A percentile compares a stretch with the other conserved stretches of the same genome.
These are phyloP conservation scores for Durio zibethinus DNA, from an alignment of 345 rosid species.

Conservation along the genomic window DNA sequence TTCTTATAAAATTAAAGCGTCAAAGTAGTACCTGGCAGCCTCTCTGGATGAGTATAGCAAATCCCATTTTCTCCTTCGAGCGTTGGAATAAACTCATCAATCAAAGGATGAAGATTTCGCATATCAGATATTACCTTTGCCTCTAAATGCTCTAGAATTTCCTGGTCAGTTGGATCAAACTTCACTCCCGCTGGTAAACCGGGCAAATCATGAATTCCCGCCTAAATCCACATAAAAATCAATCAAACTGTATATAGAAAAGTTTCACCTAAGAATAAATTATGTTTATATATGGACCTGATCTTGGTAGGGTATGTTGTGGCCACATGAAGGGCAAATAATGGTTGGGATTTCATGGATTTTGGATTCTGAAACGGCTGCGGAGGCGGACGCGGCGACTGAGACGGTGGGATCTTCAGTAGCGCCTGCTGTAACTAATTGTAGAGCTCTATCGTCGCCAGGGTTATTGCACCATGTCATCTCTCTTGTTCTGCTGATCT, in stretches of 20 bases:
- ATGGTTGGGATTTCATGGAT: slow-evolving; percentile 19
- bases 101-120: slow-evolving; percentile 71
- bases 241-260: too few species aligned
- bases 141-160: slow-evolving; percentile 78
- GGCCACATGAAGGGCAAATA: slow-evolving; percentile 83
- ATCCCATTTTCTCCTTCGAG: slow-evolving; percentile 87
- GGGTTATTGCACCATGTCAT: slow-evolving; percentile 68
- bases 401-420: neutral
- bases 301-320: slow-evolving; percentile 44
- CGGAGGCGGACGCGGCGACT: neutral
- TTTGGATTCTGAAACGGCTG: slow-evolving; percentile 16
- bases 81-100: slow-evolving; percentile 82
- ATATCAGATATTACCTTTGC: slow-evolving; percentile 60
- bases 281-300: slow-evolving; percentile 70
- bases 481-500: slow-evolving; percentile 25
- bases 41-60: slow-evolving; percentile 92
- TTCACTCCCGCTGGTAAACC: slow-evolving; percentile 94
- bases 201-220: slow-evolving; percentile 64
- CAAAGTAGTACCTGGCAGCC: slow-evolving; percentile 63
- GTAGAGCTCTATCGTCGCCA: slow-evolving; percentile 34
- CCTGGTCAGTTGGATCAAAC: slow-evolving; percentile 90
- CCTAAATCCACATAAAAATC: slow-evolving; percentile 43
- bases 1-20: neutral
- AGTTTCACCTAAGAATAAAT: neutral
- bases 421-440: slow-evolving; percentile 16